A percentile compares a stretch with the other conserved stretches of the same genome.
Evolutionary conservation across 176 grass and related monocot species (phyloP).

Genomic region (Dactylis glomerata): DNA sequence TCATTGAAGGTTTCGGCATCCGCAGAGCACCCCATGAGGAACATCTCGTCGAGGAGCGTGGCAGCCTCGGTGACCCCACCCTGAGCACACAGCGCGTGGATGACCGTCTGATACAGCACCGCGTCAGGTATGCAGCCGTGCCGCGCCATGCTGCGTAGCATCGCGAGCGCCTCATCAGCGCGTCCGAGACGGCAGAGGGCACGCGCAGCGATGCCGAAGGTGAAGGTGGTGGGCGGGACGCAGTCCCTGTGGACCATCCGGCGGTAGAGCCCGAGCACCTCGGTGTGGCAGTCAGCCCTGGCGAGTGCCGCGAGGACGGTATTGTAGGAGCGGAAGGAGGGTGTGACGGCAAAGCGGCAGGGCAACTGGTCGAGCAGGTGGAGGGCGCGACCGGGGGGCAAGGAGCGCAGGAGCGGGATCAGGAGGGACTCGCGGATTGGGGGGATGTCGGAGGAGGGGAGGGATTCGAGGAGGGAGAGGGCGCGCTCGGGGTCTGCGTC

Average conservation of each 20-base stretch:
- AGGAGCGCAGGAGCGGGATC: conserved; percentile 40
- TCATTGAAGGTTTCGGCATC: conserved; percentile 76
- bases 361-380: conserved; percentile 88
- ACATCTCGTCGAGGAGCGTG: conserved; percentile 83
- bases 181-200: conserved; percentile 60
- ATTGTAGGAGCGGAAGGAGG: conserved; percentile 82
- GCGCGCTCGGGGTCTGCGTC: conserved; percentile 33
- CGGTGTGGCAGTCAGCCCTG: conserved; percentile 46
- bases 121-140: conserved; percentile 74
- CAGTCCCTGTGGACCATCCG: conserved; percentile 58
- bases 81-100: conserved; percentile 53
- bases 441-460: conserved; percentile 31
- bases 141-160: conserved; percentile 71
- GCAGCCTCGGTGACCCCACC: conserved; percentile 51
- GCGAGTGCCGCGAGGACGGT: conserved; percentile 53
- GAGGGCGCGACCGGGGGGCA: conserved; percentile 49
- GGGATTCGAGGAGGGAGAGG: conserved; percentile 41
- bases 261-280: conserved; percentile 47
- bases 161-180: conserved; percentile 50
- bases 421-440: conserved; percentile 59
- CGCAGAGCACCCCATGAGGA: conserved; percentile 67
- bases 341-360: conserved; percentile 35
- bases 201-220: conserved; percentile 56
- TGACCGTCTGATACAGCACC: conserved; percentile 76
- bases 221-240: conserved; percentile 69